These are phyloP conservation scores for Umbilicus rupestris DNA, from an alignment of 164 flowering plant species.

Conservation along the genomic window DNA sequence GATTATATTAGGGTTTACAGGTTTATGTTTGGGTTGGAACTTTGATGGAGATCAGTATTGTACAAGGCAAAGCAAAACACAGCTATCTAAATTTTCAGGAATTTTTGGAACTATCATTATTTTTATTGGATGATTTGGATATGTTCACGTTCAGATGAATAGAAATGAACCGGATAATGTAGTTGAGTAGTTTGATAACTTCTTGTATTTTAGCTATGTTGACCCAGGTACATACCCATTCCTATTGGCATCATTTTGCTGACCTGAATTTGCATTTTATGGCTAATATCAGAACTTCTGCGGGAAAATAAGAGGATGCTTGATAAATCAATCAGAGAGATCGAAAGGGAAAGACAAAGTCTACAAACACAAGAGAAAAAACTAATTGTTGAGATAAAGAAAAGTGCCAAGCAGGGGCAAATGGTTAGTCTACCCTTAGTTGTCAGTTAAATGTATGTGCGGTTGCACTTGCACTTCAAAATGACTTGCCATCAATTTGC, in stretches of 20 bases:
- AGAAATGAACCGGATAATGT: too few species aligned
- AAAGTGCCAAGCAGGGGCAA: slow-evolving; percentile 95
- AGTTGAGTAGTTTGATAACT: not conserved
- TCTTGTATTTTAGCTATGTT: not conserved
- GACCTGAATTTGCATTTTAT: not conserved
- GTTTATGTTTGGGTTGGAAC: too few species aligned
- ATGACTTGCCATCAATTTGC: not conserved
- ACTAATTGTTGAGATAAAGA: slow-evolving; percentile 82
- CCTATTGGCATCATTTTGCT: not conserved
- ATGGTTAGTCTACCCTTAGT: slow-evolving; percentile 59
- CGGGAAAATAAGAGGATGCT: slow-evolving; percentile 95
- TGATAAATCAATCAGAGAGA: slow-evolving; percentile 86
- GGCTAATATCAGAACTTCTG: slow-evolving; percentile 52
- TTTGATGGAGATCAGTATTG: too few species aligned
- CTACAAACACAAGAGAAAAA: slow-evolving; percentile 92
- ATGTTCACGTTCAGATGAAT: too few species aligned
- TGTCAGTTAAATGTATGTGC: too few species aligned
- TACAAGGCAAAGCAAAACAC: too few species aligned
- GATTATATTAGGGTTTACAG: too few species aligned
- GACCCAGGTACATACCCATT: not conserved
- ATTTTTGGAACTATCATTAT: too few species aligned
- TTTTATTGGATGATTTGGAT: too few species aligned
- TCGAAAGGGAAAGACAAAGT: slow-evolving; percentile 94
- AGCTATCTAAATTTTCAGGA: too few species aligned
- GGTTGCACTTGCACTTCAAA: not conserved